Evolutionary conservation across 805 yeast species (phyloP), one percentile per base, ranked within the genome.

Genomic region (Osmozyma mogii): DNA sequence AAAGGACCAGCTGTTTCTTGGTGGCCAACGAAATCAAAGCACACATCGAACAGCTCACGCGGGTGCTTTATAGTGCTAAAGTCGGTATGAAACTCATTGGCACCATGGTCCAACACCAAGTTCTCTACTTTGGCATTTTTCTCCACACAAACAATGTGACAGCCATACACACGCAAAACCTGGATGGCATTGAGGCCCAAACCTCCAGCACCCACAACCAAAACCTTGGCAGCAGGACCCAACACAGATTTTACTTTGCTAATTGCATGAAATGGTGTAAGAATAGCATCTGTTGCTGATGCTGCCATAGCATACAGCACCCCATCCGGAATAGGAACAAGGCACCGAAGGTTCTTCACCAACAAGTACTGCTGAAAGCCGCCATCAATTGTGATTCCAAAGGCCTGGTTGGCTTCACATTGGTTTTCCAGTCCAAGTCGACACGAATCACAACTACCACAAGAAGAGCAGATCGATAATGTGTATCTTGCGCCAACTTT

Each of bases 171-270:
- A 22, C 42, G 44, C 25, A 63, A 43, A 22, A 63, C 55, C 35
- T 63, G 69, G n/a, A 63, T 25, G 4, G 65, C 69, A 42, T 61
- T 61, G 37, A 61, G 45, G 1, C 69, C 68, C 30, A 63, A 47
- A 4, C 69, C 69, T 9, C 69, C 69, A 13, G 58, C 45, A 0
- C 69, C 68, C n/a, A 56, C 38, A 6, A 60, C 52, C 19, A 60
- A 47, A 5, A 61, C 62, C 33, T 57, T 61, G 6, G 52, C 37
- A 3, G 59, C 48, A 3, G 68, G 67, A 10, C 42, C 38, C 10
- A 55, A 29, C 15, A 47, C 29, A 11, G 41, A 39, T 28, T 40
- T 51, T 5, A 57, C 63, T 36, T 58, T 61, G 34, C 46, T 52
- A 19, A 63, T 55, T 12, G 68, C 61, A 35, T 60, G 66, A 41